A percentile compares a stretch with the other conserved stretches of the same genome.
Conservation (phyloP, 192 early-diverging fungal genomes). For the Obelidium mucronatum region DNA sequence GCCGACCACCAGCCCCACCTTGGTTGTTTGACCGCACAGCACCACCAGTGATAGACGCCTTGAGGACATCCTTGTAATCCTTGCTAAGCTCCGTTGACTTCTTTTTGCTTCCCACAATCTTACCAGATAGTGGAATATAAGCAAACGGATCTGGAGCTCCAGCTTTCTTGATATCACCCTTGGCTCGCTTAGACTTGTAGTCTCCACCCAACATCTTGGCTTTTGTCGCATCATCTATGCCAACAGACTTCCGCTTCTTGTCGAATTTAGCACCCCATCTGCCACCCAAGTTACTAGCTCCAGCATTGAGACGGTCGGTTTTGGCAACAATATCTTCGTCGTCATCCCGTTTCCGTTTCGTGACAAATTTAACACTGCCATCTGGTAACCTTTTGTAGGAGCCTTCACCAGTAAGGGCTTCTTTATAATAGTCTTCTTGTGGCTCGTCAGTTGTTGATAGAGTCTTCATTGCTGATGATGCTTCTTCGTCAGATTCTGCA, state of each 20-base stretch:
- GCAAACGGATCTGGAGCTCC: constrained; percentile 91
- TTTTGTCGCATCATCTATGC: constrained; percentile 22
- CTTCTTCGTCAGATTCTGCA: constrained; percentile 67
- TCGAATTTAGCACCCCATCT: constrained; percentile 31
- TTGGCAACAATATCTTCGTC: constrained; percentile 51
- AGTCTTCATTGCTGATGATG: constrained; percentile 41
- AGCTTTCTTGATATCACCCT: constrained; percentile 91
- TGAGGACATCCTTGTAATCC: constrained; percentile 53
- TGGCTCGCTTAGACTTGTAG: constrained; percentile 83
- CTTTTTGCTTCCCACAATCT: constrained; percentile 68
- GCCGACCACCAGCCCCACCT: background rate
- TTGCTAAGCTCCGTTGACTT: constrained; percentile 46
- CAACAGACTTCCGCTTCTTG: constrained; percentile 25
- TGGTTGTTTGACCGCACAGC: background rate
- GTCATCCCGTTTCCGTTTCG: constrained; percentile 60
- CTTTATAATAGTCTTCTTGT: constrained; percentile 85
- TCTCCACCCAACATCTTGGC: constrained; percentile 71
- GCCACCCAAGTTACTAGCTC: constrained; percentile 38
- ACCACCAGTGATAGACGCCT: constrained; percentile 30
- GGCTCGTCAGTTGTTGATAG: constrained; percentile 51
- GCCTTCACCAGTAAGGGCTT: constrained; percentile 79
- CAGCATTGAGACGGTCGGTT: constrained; percentile 18
- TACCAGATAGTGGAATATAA: constrained; percentile 88
- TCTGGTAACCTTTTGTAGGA: constrained; percentile 84
- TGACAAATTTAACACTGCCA: constrained; percentile 87